A percentile compares a stretch with the other conserved stretches of the same genome.
phyloP scores from a whole-genome alignment of 176 grass and related monocot species.

The Dendrocalamus sinicus region DNA sequence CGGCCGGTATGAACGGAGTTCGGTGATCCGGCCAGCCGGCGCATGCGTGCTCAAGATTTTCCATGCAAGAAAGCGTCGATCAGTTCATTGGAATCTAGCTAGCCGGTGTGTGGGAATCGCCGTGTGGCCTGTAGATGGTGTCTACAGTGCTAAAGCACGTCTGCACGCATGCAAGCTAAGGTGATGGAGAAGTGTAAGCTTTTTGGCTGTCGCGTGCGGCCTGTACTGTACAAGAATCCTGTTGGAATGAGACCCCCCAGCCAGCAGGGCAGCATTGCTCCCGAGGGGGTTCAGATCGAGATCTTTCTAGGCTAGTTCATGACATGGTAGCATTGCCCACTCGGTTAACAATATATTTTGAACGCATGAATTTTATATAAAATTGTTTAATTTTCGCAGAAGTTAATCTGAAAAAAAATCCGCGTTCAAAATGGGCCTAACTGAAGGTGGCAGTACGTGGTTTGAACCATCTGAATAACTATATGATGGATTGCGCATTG shows the following conservation, averaged over 20 bases:
- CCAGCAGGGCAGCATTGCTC: not conserved
- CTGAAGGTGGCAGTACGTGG: not conserved
- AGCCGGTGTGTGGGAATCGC: not conserved
- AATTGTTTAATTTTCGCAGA: too few species aligned
- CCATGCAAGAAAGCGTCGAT: not conserved
- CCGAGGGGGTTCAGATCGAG: not conserved
- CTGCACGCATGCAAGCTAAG: not conserved
- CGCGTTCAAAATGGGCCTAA: not conserved
- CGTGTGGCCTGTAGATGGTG: not conserved
- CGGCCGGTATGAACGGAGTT: not conserved
- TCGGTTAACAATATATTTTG: too few species aligned
- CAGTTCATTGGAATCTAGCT: not conserved
- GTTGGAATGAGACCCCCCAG: not conserved
- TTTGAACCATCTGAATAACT: too few species aligned
- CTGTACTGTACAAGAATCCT: not conserved
- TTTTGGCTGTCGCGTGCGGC: not conserved
- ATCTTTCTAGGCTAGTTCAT: not conserved
- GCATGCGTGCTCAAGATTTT: not conserved
- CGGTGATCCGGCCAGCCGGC: not conserved
- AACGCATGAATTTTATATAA: too few species aligned
- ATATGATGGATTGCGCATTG: too few species aligned
- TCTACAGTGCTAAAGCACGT: not conserved
- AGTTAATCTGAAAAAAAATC: too few species aligned
- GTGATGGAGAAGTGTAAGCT: not conserved
- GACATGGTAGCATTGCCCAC: too few species aligned